Conservation (phyloP, 169 alveolate genomes). For the Sarcocystis neurona region DNA sequence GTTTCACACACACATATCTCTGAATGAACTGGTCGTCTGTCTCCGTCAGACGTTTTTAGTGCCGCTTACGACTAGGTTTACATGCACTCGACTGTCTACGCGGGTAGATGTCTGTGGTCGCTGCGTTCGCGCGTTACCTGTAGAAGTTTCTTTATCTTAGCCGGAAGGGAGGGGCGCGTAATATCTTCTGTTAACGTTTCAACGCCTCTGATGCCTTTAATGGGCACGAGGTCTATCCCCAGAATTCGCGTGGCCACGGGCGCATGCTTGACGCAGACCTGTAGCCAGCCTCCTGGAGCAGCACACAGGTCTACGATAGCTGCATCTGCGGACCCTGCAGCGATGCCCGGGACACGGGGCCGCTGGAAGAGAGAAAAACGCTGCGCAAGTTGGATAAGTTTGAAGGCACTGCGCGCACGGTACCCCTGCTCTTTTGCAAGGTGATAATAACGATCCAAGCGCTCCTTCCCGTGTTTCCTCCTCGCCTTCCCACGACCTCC, state of each 20-base stretch:
- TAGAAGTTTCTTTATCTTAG: conserved; percentile 64
- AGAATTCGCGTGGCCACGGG: conserved; percentile 92
- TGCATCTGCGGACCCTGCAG: conserved; percentile 66
- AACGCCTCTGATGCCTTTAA: conserved; percentile 93
- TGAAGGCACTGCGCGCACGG: conserved; percentile 98
- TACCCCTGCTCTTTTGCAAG: conserved; percentile 98
- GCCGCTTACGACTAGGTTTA: too few species aligned
- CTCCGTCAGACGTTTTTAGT: too few species aligned
- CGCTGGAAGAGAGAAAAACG: conserved; percentile 85
- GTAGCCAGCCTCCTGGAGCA: conserved; percentile 99
- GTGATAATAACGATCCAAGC: conserved; percentile 94
- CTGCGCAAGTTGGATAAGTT: conserved; percentile 95
- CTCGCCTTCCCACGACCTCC: background rate
- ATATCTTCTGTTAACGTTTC: conserved; percentile 95
- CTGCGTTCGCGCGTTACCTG: conserved; percentile 53
- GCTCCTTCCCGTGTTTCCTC: conserved; percentile 71
- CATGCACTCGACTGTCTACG: too few species aligned
- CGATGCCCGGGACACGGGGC: too few species aligned
- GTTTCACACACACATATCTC: too few species aligned
- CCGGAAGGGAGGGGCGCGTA: conserved; percentile 81
- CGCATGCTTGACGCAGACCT: conserved; percentile 88
- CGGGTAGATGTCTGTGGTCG: conserved; percentile 25
- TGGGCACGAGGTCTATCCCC: conserved; percentile 98
- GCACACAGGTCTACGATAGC: conserved; percentile 97
- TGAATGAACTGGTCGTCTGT: too few species aligned